These are phyloP conservation scores for Pythium monospermum DNA, from an alignment of 352 stramenopile genomes.

Conservation along the genomic window DNA sequence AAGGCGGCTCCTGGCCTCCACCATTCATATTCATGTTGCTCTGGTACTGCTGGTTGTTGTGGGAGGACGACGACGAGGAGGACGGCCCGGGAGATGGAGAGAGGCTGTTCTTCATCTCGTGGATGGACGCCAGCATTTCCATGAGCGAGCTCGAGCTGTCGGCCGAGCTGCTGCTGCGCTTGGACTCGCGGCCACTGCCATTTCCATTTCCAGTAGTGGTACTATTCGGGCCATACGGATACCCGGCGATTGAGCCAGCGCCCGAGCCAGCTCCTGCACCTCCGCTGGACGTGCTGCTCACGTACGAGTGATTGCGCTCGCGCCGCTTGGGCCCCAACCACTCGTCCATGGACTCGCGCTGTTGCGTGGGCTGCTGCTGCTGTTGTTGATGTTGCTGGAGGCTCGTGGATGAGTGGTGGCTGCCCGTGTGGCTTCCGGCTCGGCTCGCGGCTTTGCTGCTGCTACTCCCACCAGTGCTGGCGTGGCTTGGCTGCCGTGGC, in stretches of 20 bases:
- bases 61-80: background rate
- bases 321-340: conserved; percentile 8
- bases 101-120: conserved; percentile 47
- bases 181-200: conserved; percentile 11
- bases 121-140: conserved; percentile 46
- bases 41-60: conserved; percentile 12
- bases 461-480: no score
- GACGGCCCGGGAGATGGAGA: conserved; percentile 16
- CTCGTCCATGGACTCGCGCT: conserved; percentile 16
- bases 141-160: conserved; percentile 23
- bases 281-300: conserved; percentile 5
- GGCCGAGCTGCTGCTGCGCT: conserved; percentile 18
- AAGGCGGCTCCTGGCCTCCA: no score
- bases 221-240: no score
- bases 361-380: background rate
- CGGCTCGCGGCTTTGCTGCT: background rate
- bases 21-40: no score
- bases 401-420: background rate
- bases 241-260: no score
- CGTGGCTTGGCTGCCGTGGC: no score
- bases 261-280: no score
- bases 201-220: no score
- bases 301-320: conserved; percentile 13
- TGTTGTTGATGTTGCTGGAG: background rate
- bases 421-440: background rate